Percentiles rank a stretch among this genome's conserved stretches.
phyloP scores from a whole-genome alignment of 208 protist genomes.

The Porcisia hertigi region DNA sequence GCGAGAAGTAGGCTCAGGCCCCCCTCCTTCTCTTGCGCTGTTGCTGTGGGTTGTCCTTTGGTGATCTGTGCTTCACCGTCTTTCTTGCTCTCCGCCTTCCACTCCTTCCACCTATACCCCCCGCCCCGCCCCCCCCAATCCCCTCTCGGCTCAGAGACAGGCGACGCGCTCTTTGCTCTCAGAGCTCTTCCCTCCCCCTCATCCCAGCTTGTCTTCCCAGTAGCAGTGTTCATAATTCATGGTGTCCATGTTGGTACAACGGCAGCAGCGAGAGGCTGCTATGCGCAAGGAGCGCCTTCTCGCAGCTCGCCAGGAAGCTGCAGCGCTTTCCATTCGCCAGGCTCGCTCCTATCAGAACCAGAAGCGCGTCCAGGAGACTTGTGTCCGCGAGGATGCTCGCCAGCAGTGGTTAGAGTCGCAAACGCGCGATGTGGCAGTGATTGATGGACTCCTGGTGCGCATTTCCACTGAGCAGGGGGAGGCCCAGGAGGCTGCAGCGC shows the following conservation, averaged over 20 bases:
- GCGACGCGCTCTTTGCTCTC: not conserved
- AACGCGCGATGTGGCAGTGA: constrained; percentile 19
- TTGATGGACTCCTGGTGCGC: constrained; percentile 38
- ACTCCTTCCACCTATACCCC: not conserved
- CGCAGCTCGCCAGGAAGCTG: constrained; percentile 47
- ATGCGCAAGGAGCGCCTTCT: constrained; percentile 53
- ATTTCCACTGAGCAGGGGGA: constrained; percentile 28
- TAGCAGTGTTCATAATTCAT: constrained; percentile 23
- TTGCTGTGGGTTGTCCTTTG: not conserved
- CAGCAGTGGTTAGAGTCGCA: constrained; percentile 42
- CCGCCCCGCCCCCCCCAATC: not conserved
- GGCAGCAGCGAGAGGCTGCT: constrained; percentile 51
- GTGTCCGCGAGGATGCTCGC: constrained; percentile 34
- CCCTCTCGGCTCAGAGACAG: not conserved
- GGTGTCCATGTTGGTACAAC: constrained; percentile 60
- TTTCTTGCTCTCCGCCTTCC: not conserved
- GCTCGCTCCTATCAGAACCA: constrained; percentile 51
- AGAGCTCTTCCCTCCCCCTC: not conserved
- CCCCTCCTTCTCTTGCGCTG: not conserved
- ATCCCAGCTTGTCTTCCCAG: not conserved
- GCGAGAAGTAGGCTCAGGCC: not conserved
- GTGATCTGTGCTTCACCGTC: not conserved
- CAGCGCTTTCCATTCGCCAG: constrained; percentile 39
- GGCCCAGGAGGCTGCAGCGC: constrained; percentile 10
- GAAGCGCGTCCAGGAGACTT: constrained; percentile 40